Conservation (phyloP, 2,329 filamentous ascomycete species). For the Ophiostoma triangulosporum region DNA sequence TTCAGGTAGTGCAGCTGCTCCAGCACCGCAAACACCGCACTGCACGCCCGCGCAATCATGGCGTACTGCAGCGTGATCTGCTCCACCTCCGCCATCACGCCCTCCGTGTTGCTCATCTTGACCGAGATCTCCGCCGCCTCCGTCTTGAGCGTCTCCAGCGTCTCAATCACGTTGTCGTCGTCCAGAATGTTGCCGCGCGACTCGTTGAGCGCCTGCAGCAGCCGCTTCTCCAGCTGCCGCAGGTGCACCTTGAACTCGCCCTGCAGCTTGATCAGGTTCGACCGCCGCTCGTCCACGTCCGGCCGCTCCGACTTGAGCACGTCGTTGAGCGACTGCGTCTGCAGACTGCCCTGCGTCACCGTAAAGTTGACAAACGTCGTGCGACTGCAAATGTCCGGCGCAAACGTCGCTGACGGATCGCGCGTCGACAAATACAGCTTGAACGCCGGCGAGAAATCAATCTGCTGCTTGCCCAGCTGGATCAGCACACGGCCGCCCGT, state of each 20-base stretch:
- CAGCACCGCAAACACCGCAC: constrained; percentile 89
- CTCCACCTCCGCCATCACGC: constrained; percentile 96
- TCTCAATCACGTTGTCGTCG: constrained; percentile 96
- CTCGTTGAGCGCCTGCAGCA: constrained; percentile 91
- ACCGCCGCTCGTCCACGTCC: constrained; percentile 89
- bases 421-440: constrained; percentile 88
- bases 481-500: constrained; percentile 96
- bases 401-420: constrained; percentile 87
- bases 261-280: constrained; percentile 96
- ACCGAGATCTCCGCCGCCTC: constrained; percentile 90
- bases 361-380: constrained; percentile 99
- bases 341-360: constrained; percentile 94
- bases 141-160: constrained; percentile 92
- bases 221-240: constrained; percentile 82
- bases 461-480: constrained; percentile 95
- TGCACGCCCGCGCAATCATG: constrained; percentile 86
- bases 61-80: constrained; percentile 90
- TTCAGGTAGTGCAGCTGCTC: constrained; percentile 97
- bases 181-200: constrained; percentile 96
- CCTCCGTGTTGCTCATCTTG: constrained; percentile 94
- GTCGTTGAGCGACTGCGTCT: constrained; percentile 94
- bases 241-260: constrained; percentile 99
- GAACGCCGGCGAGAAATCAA: constrained; percentile 96
- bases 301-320: constrained; percentile 95
- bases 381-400: constrained; percentile 92